Evolutionary conservation across 148 eudicot genomes (phyloP).

Genomic region (Chenopodium album): DNA sequence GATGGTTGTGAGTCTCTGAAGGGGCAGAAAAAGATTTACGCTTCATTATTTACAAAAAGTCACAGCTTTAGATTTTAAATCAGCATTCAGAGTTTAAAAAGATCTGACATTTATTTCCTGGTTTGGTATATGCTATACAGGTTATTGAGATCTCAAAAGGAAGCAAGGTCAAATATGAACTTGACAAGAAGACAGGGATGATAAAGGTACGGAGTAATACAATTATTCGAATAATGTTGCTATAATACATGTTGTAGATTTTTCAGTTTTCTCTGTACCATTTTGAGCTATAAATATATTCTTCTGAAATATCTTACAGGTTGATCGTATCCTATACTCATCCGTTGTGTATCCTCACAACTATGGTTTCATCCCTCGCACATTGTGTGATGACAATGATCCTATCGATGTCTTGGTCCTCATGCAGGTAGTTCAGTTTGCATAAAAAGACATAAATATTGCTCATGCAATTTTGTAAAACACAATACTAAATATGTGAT

Average conservation of each 20-base stretch:
- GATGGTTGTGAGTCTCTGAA: neutral
- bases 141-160: slow-evolving; percentile 75
- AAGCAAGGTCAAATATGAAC: slow-evolving; percentile 82
- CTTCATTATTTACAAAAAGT: neutral
- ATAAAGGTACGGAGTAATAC: slow-evolving; percentile 47
- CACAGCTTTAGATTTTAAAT: neutral
- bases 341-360: slow-evolving; percentile 90
- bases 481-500: neutral
- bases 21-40: neutral
- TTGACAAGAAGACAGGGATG: slow-evolving; percentile 76
- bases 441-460: neutral
- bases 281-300: neutral
- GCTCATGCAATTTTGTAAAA: neutral
- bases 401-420: slow-evolving; percentile 81
- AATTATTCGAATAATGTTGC: neutral
- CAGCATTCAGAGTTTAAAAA: neutral
- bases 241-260: neutral
- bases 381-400: slow-evolving; percentile 84
- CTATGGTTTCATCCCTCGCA: slow-evolving; percentile 87
- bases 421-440: slow-evolving; percentile 60
- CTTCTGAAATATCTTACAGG: slow-evolving; percentile 31
- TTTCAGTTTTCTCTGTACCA: neutral
- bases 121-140: slow-evolving; percentile 25
- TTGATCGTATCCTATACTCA: slow-evolving; percentile 80
- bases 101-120: neutral